Evolutionary conservation across 1,284 basidiomycete species (phyloP), one percentile per base, ranked within the genome.

Genomic region (Inonotus obliquus): DNA sequence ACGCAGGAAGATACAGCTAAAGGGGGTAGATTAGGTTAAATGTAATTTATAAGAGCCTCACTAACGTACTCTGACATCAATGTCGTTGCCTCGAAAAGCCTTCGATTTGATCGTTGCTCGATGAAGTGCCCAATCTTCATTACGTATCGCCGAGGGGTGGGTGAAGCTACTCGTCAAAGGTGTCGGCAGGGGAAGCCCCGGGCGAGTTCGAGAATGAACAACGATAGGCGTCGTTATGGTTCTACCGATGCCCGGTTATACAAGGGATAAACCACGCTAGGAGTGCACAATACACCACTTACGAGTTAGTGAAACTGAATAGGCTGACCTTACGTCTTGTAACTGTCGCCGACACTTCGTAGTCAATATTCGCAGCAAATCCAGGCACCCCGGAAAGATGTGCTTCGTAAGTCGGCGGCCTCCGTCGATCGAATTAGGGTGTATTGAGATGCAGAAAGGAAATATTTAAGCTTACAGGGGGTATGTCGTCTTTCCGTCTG

Each of bases 331-430:
- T 75, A 35, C 76, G 76, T 65, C 79, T 82, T 56, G 73, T 72
- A 47, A 82, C 75, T 27, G 76, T 71, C 1, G 75, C 80, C 54
- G 71, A 76, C n/a, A 89, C 74, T 37, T 76, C 76, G 69, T 89
- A 90, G 58, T 79, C 77, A 57, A 87, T 81, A 38, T 74, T 76
- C 21, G 86, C 85, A 10, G 74, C 73, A 67, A 89, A 89, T 2
- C 87, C 87, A 9, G 88, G 87, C 2, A 90, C 72, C 1, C 86
- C 85, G 35, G 79, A 79, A 17, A 89, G 75, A 66, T 83, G 83
- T 21, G 82, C 81, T 60, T 80, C 74, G 67, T 82, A 87, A 19
- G 81, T 85, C 1, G 87, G 86, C 29, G 88, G 87, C 4, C 51
- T 52, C 32, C n/a, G 14, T 32, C 23, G 13, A 48, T 14, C 21